Evolutionary conservation across 1,284 basidiomycete genomes (phyloP), one percentile per base, ranked within the genome.

Genomic region (Chalciporus sp.): DNA sequence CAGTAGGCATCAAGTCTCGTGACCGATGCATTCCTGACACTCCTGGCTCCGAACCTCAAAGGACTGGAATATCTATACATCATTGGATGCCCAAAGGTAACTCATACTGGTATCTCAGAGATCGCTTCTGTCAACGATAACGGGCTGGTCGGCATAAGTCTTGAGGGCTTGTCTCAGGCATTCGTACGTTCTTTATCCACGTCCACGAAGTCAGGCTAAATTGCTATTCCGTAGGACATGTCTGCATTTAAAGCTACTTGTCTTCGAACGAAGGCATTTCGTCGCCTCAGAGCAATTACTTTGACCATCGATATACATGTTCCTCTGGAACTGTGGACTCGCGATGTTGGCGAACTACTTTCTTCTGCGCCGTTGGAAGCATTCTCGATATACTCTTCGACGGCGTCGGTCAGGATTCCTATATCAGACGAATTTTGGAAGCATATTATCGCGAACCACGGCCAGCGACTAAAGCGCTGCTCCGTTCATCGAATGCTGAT

Each of bases 61-160:
- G 68, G 75, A 9, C 70, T 91, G 12, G 78, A 84, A 42, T 74
- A 82, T 40, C 63, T 90, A 1, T 75, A 80, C 51, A 68, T 91
- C 12, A 77, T 80, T 1, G 88, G 88, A 16, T 90, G 88, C 63
- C 75, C 79, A 1, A 86, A 78, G 60, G 79, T 89, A n/a, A 87
- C 85, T 0, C 79, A 89, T 46, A 57, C 61, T 11, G 87, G 88
- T 1, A 67, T 90, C 2, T 76, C 72, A 61, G 71, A 76, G 2
- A 54, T 87, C 7, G 62, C 86, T 0, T 72, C 72, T 4, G 55
- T 62, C 10, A 84, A 75, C 52, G 58, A 60, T 37, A 64, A 49
- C 5, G 83, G 84, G 1, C 71, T 90, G 9, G 48, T 73, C 1
- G 73, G 72, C 1, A 68, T 90, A n/a, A 79, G 79, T 3, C 70